Evolutionary conservation across 352 stramenopile genomes (phyloP).

Genomic region (Elongisporangium prolatum): DNA sequence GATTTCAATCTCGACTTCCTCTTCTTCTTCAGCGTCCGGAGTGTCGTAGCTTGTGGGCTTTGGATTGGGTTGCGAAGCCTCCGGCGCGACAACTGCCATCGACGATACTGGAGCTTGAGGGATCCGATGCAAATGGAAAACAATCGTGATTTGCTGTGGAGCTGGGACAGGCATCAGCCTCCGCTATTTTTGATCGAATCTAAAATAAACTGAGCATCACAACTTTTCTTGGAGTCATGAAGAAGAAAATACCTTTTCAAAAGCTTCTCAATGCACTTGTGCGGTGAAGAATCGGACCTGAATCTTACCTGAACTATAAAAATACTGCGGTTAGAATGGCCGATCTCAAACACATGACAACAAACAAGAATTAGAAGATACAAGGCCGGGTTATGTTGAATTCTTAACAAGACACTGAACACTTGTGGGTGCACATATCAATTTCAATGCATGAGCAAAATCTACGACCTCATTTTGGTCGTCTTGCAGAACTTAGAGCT

Average conservation of each 20-base stretch:
- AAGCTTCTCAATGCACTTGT: no score
- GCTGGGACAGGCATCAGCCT: background rate
- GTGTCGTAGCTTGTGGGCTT: constrained; percentile 12
- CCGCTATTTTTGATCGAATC: no score
- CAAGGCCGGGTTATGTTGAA: background rate
- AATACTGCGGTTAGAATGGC: background rate
- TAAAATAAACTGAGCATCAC: background rate
- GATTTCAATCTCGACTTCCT: constrained; percentile 30
- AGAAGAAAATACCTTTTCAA: background rate
- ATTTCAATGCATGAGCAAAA: background rate
- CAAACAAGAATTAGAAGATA: background rate
- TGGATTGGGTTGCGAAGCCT: background rate
- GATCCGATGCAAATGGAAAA: background rate
- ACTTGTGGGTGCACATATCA: background rate
- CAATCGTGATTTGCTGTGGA: background rate
- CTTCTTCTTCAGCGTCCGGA: constrained; percentile 7
- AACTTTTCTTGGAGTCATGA: background rate
- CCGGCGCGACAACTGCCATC: background rate
- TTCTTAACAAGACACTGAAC: background rate
- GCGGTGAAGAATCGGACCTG: no score
- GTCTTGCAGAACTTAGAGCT: constrained; percentile 32
- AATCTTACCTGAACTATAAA: background rate
- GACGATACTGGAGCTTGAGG: background rate
- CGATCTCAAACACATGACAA: background rate
- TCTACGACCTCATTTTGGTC: background rate